Conservation (phyloP, 2,329 filamentous ascomycete genomes). For the Alternaria triticimaculans region DNA sequence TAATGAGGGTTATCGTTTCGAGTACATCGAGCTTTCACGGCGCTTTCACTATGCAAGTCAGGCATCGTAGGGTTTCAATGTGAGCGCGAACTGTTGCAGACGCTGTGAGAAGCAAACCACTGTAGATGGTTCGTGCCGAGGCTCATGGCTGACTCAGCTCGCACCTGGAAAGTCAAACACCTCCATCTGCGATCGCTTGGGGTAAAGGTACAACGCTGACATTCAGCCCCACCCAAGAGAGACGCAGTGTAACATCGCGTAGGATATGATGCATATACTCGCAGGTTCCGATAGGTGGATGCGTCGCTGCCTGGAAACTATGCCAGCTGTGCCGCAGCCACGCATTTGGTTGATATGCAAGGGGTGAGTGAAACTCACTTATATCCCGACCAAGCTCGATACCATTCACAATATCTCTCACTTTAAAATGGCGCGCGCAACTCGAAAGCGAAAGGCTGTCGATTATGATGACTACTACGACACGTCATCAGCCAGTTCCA, state of each 20-base stretch:
- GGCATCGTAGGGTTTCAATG: neutral
- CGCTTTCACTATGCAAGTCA: neutral
- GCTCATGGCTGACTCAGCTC: slow-evolving; percentile 10
- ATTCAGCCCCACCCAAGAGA: neutral
- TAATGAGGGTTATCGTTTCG: neutral
- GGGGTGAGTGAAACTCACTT: neutral
- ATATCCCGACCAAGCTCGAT: neutral
- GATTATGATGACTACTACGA: neutral
- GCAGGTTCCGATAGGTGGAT: neutral
- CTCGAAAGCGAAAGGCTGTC: neutral
- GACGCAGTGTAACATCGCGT: neutral
- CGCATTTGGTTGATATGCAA: neutral
- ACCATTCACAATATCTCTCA: neutral
- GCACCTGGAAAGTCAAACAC: neutral
- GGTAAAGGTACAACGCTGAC: neutral
- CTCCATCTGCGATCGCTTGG: neutral
- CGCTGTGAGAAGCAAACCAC: neutral
- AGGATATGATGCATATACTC: neutral
- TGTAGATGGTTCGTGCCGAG: neutral
- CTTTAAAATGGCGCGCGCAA: neutral
- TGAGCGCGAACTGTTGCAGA: neutral
- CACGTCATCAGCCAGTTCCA: neutral
- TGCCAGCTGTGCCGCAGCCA: slow-evolving; percentile 11
- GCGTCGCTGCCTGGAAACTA: neutral
- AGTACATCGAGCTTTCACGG: neutral